These are phyloP conservation scores for Chrysoporthe cubensis DNA, from an alignment of 2,329 filamentous ascomycete species.

Conservation along the genomic window DNA sequence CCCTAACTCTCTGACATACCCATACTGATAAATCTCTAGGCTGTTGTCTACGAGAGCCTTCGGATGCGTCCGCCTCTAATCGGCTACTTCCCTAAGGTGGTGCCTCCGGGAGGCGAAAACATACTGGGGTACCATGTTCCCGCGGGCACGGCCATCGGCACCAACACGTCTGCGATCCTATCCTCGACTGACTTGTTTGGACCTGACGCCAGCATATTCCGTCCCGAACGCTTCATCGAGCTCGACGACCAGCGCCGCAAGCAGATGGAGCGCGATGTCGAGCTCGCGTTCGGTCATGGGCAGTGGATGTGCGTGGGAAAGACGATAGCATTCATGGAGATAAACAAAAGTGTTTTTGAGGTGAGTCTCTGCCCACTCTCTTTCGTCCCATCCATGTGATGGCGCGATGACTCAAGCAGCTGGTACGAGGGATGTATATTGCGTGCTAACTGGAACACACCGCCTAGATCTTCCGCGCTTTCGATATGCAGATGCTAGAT, in stretches of 20 bases:
- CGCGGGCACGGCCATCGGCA: conserved; percentile 17
- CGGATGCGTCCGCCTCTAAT: conserved; percentile 41
- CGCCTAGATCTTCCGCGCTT: not conserved
- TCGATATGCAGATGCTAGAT: conserved; percentile 13
- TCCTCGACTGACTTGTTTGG: conserved; percentile 40
- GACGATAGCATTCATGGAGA: conserved; percentile 47
- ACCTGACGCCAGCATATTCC: conserved; percentile 59
- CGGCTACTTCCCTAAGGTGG: conserved; percentile 27
- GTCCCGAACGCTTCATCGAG: conserved; percentile 62
- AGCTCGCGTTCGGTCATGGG: conserved; percentile 46
- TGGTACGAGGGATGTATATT: not conserved
- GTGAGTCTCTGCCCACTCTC: conserved; percentile 33
- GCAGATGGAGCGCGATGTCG: conserved; percentile 40
- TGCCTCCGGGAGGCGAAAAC: conserved; percentile 14
- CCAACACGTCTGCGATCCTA: conserved; percentile 19
- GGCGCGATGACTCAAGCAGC: not conserved
- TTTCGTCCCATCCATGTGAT: not conserved
- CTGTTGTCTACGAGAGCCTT: conserved; percentile 44
- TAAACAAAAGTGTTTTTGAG: conserved; percentile 47
- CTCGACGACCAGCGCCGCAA: conserved; percentile 43
- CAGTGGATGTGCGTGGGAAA: conserved; percentile 47
- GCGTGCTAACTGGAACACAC: not conserved
- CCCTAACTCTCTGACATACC: not conserved
- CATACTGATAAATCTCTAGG: not conserved
- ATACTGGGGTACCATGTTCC: conserved; percentile 11